Evolutionary conservation across 805 yeast species (phyloP).

Genomic region (Kluyveromyces aestuarii): DNA sequence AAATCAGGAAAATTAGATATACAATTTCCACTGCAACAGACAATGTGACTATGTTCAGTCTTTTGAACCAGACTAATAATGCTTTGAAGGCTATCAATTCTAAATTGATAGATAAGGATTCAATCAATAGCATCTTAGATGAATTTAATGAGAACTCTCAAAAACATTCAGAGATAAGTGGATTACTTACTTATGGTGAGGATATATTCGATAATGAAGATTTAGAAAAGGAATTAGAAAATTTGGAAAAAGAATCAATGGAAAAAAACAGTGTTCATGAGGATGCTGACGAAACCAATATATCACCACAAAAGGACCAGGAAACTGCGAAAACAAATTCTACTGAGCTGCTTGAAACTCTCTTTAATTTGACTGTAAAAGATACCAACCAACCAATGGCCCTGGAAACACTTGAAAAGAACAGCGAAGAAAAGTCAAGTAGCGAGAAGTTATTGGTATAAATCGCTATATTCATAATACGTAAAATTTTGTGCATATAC

Average conservation of each 20-base stretch:
- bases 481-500: background rate
- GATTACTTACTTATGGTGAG: conserved; percentile 17
- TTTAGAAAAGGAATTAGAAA: conserved; percentile 33
- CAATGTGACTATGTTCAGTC: conserved; percentile 31
- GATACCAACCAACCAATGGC: background rate
- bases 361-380: background rate
- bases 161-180: conserved; percentile 32
- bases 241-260: conserved; percentile 18
- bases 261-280: conserved; percentile 2
- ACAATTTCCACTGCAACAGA: conserved; percentile 37
- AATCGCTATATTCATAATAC: background rate
- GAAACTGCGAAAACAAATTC: background rate
- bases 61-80: conserved; percentile 30
- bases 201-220: conserved; percentile 24
- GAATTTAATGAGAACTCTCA: conserved; percentile 31
- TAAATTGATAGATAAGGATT: conserved; percentile 36
- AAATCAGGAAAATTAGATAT: conserved; percentile 30
- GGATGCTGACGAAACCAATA: background rate
- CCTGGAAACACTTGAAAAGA: background rate
- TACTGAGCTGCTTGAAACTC: background rate
- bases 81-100: conserved; percentile 32
- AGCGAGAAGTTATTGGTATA: background rate
- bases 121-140: conserved; percentile 34
- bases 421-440: too few species aligned
- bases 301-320: background rate